These are phyloP conservation scores for Oryza officinalis DNA, from an alignment of 176 grass and related monocot species.

Conservation along the genomic window DNA sequence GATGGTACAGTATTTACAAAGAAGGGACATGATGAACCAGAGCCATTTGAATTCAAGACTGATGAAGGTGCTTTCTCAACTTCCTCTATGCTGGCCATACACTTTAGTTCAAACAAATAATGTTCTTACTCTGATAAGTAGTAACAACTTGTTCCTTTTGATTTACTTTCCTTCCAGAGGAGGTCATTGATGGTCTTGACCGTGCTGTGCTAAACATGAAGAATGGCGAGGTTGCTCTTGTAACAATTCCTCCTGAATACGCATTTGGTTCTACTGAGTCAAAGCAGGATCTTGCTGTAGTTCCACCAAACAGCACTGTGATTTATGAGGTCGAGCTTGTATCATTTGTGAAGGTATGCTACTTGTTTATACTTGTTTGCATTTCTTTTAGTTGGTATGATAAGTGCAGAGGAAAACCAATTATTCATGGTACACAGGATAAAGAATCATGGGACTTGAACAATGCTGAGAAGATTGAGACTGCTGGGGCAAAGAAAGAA, in stretches of 20 bases:
- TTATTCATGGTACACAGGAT: slow-evolving; percentile 55
- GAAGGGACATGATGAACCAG: slow-evolving; percentile 75
- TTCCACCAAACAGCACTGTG: slow-evolving; percentile 81
- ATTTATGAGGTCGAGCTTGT: slow-evolving; percentile 91
- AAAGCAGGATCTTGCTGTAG: slow-evolving; percentile 77
- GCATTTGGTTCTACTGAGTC: slow-evolving; percentile 73
- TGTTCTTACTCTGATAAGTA: neutral
- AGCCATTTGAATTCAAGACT: slow-evolving; percentile 81
- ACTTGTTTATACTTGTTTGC: neutral
- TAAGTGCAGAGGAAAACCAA: neutral
- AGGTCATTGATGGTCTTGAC: slow-evolving; percentile 88
- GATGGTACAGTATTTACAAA: slow-evolving; percentile 80
- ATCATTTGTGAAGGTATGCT: slow-evolving; percentile 83
- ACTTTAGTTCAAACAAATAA: neutral
- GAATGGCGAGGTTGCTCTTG: slow-evolving; percentile 86
- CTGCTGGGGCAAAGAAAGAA: slow-evolving; percentile 86
- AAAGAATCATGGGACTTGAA: slow-evolving; percentile 98
- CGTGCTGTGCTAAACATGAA: slow-evolving; percentile 91
- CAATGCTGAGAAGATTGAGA: slow-evolving; percentile 87
- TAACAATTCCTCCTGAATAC: slow-evolving; percentile 90
- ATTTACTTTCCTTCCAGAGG: slow-evolving; percentile 46
- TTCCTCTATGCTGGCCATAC: neutral
- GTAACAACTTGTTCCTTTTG: neutral
- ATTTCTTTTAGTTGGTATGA: neutral
- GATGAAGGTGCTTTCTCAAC: slow-evolving; percentile 69